Evolutionary conservation across 371 early-diverging fungal species (phyloP), one percentile per base, ranked within the genome.

Genomic region (Mucor racemosus): DNA sequence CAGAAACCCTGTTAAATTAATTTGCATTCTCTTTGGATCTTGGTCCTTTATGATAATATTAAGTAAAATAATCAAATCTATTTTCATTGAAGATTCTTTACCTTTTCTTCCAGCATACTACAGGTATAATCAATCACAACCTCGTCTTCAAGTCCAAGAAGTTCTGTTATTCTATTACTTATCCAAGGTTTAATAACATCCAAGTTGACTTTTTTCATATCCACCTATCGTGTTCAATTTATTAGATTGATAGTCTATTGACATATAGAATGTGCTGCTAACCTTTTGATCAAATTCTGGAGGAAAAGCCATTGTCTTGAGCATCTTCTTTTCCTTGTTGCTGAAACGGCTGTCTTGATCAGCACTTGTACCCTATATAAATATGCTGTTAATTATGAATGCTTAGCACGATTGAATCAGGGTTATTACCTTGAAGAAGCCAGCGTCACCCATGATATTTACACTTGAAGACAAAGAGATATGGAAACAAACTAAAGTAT

Each of bases 71-170:
- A 8, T 39, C 33, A 31, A 9, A 14, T 15, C 42, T 15, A 17
- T 15, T 39, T 14, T 60, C n/a, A 26, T 26, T 26, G 26, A 26
- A 26, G 3, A 31, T 19, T 13, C 65, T 78, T 70, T 82, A 93
- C 93, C 76, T 86, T 75, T 61, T 87, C 87, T 67, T 96, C 94
- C 42, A 98, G 81, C 74, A 94, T 76, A 40, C 90, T 89, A 67
- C 91, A 89, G 0, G 96, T 86, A 74, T 90, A 95, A 57, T 95
- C 94, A 50, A 93, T 83, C 4, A 97, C 88, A 4, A 98, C 88
- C 66, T 98, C 99, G 77, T 98, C 99, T 62, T 98, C 99, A 44
- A 96, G 79, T 3, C 96, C 96, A 38, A 98, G 85, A 11, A 94
- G 65, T 39, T 92, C 88, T 31, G 81, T 84, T n/a, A 97, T 80